These are phyloP conservation scores for Ceratorhiza oryzae-sativae DNA, from an alignment of 1,284 basidiomycete species.

Conservation along the genomic window DNA sequence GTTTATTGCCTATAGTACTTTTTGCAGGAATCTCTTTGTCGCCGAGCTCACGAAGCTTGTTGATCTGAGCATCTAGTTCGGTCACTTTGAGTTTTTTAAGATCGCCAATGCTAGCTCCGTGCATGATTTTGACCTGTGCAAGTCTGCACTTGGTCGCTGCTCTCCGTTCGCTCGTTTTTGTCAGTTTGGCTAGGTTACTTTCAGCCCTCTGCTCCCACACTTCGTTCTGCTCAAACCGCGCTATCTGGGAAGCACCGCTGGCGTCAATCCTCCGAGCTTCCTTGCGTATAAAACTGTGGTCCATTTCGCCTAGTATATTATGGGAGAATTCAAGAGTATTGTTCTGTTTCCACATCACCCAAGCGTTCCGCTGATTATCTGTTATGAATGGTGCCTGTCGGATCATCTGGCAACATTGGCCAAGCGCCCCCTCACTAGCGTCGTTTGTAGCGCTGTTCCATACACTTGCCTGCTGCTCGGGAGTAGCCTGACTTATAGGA, in stretches of 20 bases:
- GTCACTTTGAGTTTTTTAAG: too few species aligned
- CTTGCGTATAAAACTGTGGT: not conserved
- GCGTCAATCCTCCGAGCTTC: constrained; percentile 4
- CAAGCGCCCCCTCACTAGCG: constrained; percentile 9
- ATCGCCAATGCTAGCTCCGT: too few species aligned
- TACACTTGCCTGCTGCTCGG: not conserved
- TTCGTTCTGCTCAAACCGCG: not conserved
- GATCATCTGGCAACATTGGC: constrained; percentile 9
- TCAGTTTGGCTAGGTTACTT: too few species aligned
- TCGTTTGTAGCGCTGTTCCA: constrained; percentile 30
- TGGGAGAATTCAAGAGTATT: not conserved
- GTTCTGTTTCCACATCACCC: constrained; percentile 4
- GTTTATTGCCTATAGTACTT: too few species aligned
- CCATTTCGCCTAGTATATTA: not conserved
- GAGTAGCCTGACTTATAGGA: not conserved
- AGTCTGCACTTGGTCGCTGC: too few species aligned
- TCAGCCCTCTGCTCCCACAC: not conserved
- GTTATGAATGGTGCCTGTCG: not conserved
- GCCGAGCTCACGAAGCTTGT: too few species aligned
- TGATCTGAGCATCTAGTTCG: too few species aligned
- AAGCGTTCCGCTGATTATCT: constrained; percentile 16
- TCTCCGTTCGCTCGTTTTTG: not conserved
- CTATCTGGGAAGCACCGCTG: not conserved
- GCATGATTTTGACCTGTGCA: too few species aligned
- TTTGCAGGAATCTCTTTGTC: too few species aligned